Conservation (phyloP, 2,329 filamentous ascomycete species). For the Aureobasidium vineae region DNA sequence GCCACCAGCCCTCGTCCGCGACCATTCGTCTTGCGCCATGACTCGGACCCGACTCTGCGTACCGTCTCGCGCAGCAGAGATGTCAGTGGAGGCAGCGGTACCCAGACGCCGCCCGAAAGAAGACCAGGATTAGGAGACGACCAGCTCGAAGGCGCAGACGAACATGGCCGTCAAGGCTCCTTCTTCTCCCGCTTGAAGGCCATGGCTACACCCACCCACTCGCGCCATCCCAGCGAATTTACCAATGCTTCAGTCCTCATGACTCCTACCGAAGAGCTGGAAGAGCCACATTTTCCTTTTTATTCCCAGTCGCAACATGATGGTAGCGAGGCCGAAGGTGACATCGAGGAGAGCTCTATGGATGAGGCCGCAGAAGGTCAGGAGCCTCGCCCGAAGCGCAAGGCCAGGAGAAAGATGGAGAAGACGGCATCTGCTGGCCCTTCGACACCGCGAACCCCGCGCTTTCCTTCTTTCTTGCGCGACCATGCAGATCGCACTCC, state of each 20-base stretch:
- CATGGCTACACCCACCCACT: slow-evolving; percentile 57
- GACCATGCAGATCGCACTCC: slow-evolving; percentile 18
- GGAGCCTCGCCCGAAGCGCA: slow-evolving; percentile 57
- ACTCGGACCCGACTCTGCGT: slow-evolving; percentile 20
- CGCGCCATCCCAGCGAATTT: slow-evolving; percentile 52
- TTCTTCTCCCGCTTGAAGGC: slow-evolving; percentile 79
- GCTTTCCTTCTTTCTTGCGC: slow-evolving; percentile 49
- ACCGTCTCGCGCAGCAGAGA: slow-evolving; percentile 17
- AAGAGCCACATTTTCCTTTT: slow-evolving; percentile 45
- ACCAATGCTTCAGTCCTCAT: slow-evolving; percentile 45
- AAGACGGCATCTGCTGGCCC: slow-evolving; percentile 61
- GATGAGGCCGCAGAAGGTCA: slow-evolving; percentile 56
- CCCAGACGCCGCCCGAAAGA: slow-evolving; percentile 34
- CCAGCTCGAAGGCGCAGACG: slow-evolving; percentile 63
- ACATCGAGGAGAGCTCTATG: slow-evolving; percentile 83
- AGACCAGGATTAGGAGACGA: slow-evolving; percentile 58
- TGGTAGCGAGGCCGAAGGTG: slow-evolving; percentile 70
- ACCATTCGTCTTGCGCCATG: slow-evolving; percentile 24
- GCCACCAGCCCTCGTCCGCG: slow-evolving; percentile 10
- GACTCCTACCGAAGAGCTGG: slow-evolving; percentile 51
- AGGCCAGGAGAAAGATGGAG: slow-evolving; percentile 61
- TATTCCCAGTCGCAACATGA: slow-evolving; percentile 51
- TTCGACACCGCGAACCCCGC: slow-evolving; percentile 60
- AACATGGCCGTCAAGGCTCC: slow-evolving; percentile 57
- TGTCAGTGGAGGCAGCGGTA: slow-evolving; percentile 36